Evolutionary conservation across 2,329 filamentous ascomycete genomes (phyloP), one percentile per base, ranked within the genome.

Genomic region (Ophiostoma sp.): DNA sequence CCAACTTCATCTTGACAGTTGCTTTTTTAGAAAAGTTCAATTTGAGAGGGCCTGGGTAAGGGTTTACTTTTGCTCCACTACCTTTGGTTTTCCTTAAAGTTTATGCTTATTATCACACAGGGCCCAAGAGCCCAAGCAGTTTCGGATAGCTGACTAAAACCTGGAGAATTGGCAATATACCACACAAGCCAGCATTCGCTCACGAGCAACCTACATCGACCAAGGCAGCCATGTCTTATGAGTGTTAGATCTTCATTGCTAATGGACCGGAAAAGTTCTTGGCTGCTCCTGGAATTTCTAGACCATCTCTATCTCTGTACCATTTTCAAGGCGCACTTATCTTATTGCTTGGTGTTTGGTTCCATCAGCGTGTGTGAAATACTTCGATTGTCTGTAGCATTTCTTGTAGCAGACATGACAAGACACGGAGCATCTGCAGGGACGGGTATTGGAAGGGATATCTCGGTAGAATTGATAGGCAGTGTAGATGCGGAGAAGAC

Each of bases 181-280:
- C n/a, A 57, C 52, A 4, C 52, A 57, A 15, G n/a, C 3, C 52
- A 57, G 10, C 52, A 57, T 13, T 57, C 13, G 48, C 5, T 11
- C 7, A 23, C n/a, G 52, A 57, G n/a, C 52, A 4, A 13, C 17
- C 44, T 7, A n/a, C 17, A n/a, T 20, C 13, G 17, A n/a, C 52
- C 52, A 57, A 57, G 52, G 23, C n/a, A 57, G 52, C 23, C 23
- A 57, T 57, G 52, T 57, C 52, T 57, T 57, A 57, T 57, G 10
- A 23, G 52, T 57, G 52, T 57, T 13, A 57, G 52, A 57, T 57
- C 52, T 57, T 8, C 52, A 57, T 57, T 17, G 52, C 52, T 57
- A 4, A 57, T 27, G 52, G 52, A 7, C 52, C 23, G 6, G 52
- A 13, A 20, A 48, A 10, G 11, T 8, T 57, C 52, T 57, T 57